Conservation (phyloP, 2,329 filamentous ascomycete genomes). For the Neofusicoccum sp. region DNA sequence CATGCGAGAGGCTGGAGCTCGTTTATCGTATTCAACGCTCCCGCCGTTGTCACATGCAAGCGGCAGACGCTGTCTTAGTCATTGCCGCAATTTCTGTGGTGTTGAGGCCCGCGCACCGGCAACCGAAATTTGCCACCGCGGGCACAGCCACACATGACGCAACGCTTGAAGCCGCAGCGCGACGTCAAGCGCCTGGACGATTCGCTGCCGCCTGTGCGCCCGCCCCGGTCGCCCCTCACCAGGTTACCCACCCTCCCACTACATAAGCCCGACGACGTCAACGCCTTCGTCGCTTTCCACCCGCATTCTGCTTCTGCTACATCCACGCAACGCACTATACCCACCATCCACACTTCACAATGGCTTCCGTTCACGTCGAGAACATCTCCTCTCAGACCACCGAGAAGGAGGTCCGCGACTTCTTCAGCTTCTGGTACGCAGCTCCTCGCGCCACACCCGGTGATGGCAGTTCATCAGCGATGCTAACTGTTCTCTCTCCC, state of each 20-base stretch:
- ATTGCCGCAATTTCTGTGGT: neutral
- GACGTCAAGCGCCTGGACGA: slow-evolving; percentile 7
- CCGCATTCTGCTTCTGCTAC: neutral
- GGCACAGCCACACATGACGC: slow-evolving; percentile 14
- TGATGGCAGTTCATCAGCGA: neutral
- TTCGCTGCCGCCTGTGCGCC: slow-evolving; percentile 10
- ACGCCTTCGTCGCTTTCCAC: neutral
- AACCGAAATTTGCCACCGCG: neutral
- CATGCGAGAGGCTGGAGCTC: slow-evolving; percentile 1
- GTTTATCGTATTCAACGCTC: neutral
- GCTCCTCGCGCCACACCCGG: neutral
- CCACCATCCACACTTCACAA: slow-evolving; percentile 27
- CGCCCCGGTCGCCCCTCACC: neutral
- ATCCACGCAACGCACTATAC: neutral
- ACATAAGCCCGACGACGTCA: slow-evolving; percentile 14
- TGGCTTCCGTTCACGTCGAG: slow-evolving; percentile 78
- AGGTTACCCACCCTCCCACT: neutral
- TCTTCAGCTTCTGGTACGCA: slow-evolving; percentile 90
- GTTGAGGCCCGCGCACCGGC: neutral
- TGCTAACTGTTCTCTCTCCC: slow-evolving; percentile 22
- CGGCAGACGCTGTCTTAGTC: neutral
- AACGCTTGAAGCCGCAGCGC: neutral
- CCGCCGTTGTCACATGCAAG: neutral
- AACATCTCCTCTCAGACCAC: slow-evolving; percentile 80
- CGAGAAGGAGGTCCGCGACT: slow-evolving; percentile 90